A percentile compares a stretch with the other conserved stretches of the same genome.
Evolutionary conservation across 2,329 filamentous ascomycete genomes (phyloP).

Genomic region (Talaromyces rugulosus): DNA sequence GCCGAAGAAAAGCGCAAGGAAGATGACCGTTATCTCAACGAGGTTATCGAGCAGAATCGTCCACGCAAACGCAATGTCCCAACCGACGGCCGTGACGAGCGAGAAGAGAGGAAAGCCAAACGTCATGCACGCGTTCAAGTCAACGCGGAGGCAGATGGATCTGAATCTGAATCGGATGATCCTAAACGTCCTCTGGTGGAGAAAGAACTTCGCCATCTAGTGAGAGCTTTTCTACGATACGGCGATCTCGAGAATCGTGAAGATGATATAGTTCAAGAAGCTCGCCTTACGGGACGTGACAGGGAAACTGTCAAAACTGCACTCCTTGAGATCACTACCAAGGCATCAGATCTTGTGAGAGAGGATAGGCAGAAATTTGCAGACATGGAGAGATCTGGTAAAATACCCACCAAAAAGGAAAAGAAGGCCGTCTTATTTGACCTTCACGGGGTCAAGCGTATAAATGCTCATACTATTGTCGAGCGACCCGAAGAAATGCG

Average conservation of each 20-base stretch:
- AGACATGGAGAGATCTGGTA: constrained; percentile 67
- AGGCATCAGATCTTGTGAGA: constrained; percentile 64
- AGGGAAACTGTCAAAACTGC: constrained; percentile 71
- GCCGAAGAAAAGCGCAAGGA: constrained; percentile 80
- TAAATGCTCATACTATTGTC: constrained; percentile 92
- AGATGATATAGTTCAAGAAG: constrained; percentile 82
- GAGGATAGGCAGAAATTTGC: constrained; percentile 65
- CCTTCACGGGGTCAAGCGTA: constrained; percentile 85
- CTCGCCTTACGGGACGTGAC: constrained; percentile 78
- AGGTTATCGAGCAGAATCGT: constrained; percentile 77
- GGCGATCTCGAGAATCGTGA: constrained; percentile 84
- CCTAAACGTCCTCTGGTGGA: constrained; percentile 86
- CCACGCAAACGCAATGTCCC: constrained; percentile 68
- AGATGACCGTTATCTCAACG: constrained; percentile 76
- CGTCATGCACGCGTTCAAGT: constrained; percentile 65
- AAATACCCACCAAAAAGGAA: constrained; percentile 89
- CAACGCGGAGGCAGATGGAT: constrained; percentile 62
- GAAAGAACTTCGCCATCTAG: constrained; percentile 88
- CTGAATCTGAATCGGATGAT: constrained; percentile 65
- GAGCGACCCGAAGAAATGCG: constrained; percentile 87
- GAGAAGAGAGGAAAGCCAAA: constrained; percentile 64
- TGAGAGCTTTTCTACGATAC: constrained; percentile 85
- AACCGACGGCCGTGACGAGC: constrained; percentile 50
- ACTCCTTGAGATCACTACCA: constrained; percentile 73
- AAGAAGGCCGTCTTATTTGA: constrained; percentile 96